phyloP scores from a whole-genome alignment of 1,284 basidiomycete species.

The Afroboletus lepidellus region DNA sequence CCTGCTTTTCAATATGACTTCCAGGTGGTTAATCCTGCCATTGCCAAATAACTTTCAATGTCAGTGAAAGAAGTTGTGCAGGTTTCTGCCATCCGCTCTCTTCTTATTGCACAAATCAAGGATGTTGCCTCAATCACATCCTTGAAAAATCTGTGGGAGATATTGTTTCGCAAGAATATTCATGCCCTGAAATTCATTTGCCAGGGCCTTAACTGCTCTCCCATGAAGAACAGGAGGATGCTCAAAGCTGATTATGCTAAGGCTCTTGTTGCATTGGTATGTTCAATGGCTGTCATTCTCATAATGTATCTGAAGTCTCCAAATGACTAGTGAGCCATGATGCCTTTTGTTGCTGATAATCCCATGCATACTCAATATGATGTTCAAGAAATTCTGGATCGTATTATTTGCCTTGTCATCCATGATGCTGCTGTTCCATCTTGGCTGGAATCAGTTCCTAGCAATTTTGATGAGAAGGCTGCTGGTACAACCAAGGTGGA shows the following conservation, averaged over 20 bases:
- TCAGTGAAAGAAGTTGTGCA: not conserved
- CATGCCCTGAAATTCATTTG: slow-evolving; percentile 5
- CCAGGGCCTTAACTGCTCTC: not conserved
- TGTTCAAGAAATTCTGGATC: not conserved
- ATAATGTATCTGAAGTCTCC: not conserved
- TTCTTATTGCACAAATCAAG: not conserved
- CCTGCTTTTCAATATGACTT: not conserved
- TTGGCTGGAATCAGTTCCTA: not conserved
- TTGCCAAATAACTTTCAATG: not conserved
- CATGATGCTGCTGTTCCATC: not conserved
- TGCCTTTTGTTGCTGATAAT: not conserved
- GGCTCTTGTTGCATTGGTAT: slow-evolving; percentile 10
- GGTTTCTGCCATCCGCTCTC: not conserved
- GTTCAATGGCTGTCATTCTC: not conserved
- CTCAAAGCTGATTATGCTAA: slow-evolving; percentile 6
- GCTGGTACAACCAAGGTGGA: not conserved
- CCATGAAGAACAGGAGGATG: not conserved
- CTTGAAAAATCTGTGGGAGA: not conserved
- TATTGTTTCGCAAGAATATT: slow-evolving; percentile 1
- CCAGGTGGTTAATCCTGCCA: too few relatives aligned
- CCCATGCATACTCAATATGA: not conserved
- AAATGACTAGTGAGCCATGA: not conserved
- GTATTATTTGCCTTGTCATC: not conserved
- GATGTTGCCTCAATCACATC: not conserved
- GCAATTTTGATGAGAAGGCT: not conserved